Evolutionary conservation across 75 land plant species (phyloP).

Genomic region (Sequoiadendron giganteum): DNA sequence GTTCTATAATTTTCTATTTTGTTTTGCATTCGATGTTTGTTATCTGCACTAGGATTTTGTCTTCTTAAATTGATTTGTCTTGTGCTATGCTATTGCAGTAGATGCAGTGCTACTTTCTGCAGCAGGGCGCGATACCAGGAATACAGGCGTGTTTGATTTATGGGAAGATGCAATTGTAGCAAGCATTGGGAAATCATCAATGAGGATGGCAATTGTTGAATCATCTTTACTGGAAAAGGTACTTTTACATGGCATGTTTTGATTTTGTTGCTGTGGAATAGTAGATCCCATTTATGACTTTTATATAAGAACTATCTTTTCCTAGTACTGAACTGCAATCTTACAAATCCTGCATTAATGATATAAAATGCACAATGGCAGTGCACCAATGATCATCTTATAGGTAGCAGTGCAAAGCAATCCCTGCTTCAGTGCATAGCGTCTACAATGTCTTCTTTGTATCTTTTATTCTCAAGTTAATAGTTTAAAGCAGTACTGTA

Average conservation of each 20-base stretch:
- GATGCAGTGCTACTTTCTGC: slow-evolving; percentile 15
- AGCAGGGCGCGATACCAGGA: background rate
- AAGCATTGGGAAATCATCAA: slow-evolving; percentile 13
- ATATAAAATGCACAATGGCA: background rate
- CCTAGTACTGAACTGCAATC: background rate
- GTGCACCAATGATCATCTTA: slow-evolving; percentile 9
- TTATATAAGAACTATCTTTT: background rate
- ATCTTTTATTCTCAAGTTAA: slow-evolving; percentile 2
- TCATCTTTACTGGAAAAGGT: slow-evolving; percentile 11
- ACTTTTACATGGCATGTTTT: background rate
- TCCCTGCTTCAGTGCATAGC: slow-evolving; percentile 1
- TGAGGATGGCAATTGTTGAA: slow-evolving; percentile 15
- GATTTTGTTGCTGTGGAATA: background rate
- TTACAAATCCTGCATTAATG: background rate
- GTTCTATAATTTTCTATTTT: background rate
- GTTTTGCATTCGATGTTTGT: background rate
- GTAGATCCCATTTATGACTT: background rate
- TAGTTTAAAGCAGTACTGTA: background rate
- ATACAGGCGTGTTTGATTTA: background rate
- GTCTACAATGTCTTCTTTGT: slow-evolving; percentile 6
- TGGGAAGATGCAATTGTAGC: slow-evolving; percentile 11
- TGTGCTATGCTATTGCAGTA: background rate
- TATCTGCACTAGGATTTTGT: background rate
- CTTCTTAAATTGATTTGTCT: background rate
- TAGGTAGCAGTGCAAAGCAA: background rate